These are phyloP conservation scores for Cyclocybe cylindracea DNA, from an alignment of 768 basidiomycete genomes.

Conservation along the genomic window DNA sequence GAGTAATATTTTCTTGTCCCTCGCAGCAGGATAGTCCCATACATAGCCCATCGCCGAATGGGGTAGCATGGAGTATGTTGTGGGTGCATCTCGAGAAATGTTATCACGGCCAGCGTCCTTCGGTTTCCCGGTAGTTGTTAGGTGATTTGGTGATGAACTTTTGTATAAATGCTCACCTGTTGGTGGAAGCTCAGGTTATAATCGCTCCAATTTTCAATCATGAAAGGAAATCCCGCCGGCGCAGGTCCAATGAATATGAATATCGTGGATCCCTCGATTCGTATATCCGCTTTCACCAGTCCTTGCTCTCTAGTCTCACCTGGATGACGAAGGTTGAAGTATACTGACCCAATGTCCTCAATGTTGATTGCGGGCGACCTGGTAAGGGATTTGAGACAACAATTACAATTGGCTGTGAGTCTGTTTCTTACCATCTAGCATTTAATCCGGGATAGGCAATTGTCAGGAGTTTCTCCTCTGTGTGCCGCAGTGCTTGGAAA, in stretches of 20 bases:
- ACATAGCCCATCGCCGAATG: constrained; percentile 69
- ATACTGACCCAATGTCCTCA: constrained; percentile 83
- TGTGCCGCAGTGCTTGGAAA: constrained; percentile 65
- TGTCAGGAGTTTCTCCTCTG: constrained; percentile 75
- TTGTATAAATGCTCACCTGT: constrained; percentile 46
- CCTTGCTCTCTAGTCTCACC: constrained; percentile 35
- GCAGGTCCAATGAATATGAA: constrained; percentile 77
- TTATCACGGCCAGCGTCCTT: constrained; percentile 45
- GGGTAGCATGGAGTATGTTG: constrained; percentile 59
- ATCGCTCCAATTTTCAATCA: constrained; percentile 87
- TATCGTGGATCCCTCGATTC: constrained; percentile 84
- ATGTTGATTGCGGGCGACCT: constrained; percentile 95
- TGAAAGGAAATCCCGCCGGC: constrained; percentile 83
- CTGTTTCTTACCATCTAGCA: constrained; percentile 64
- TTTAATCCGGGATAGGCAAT: constrained; percentile 86
- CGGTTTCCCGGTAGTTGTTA: no score
- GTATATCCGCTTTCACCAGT: constrained; percentile 75
- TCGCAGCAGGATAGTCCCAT: constrained; percentile 91
- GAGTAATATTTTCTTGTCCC: constrained; percentile 77
- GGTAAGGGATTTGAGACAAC: not conserved
- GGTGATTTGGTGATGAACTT: no score
- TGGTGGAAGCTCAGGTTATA: constrained; percentile 70
- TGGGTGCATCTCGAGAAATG: constrained; percentile 36
- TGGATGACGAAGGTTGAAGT: constrained; percentile 65
- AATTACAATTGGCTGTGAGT: no score